Evolutionary conservation across 2,329 filamentous ascomycete species (phyloP).

Genomic region (Graphilbum sp.): DNA sequence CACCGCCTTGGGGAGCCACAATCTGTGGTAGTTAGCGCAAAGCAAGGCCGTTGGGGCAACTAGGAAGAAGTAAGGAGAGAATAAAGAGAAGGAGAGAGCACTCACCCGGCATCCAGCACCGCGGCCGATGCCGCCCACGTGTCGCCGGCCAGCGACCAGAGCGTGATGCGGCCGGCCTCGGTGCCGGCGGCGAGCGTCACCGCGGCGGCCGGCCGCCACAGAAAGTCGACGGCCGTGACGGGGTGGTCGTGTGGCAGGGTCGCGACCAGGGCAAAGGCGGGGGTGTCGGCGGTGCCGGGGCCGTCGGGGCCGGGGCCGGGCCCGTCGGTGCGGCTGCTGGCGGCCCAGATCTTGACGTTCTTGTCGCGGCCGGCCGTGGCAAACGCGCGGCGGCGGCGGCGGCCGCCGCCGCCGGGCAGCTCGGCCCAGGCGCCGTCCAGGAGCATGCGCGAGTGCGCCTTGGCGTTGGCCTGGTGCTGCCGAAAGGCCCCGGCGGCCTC

Average conservation of each 20-base stretch:
- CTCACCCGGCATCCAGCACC: constrained; percentile 22
- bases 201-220: constrained; percentile 17
- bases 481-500: constrained; percentile 29
- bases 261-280: constrained; percentile 32
- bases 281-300: constrained; percentile 10
- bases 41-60: too few relatives aligned
- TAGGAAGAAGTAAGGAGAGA: too few relatives aligned
- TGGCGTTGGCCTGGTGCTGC: constrained; percentile 50
- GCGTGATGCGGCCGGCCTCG: constrained; percentile 32
- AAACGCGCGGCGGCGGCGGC: constrained; percentile 33
- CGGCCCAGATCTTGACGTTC: constrained; percentile 54
- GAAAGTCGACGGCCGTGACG: constrained; percentile 57
- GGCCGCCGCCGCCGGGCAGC: constrained; percentile 4
- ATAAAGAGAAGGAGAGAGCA: too few relatives aligned
- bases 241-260: constrained; percentile 39
- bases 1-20: constrained; percentile 46
- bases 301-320: too few relatives aligned
- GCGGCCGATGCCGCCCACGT: constrained; percentile 19
- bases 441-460: constrained; percentile 87
- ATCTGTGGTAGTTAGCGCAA: too few relatives aligned
- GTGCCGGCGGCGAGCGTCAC: constrained; percentile 38
- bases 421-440: constrained; percentile 73
- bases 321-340: too few relatives aligned
- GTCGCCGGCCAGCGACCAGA: constrained; percentile 23
- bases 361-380: constrained; percentile 87